Evolutionary conservation across 2,329 filamentous ascomycete species (phyloP).

Genomic region (Aureobasidium sp.): DNA sequence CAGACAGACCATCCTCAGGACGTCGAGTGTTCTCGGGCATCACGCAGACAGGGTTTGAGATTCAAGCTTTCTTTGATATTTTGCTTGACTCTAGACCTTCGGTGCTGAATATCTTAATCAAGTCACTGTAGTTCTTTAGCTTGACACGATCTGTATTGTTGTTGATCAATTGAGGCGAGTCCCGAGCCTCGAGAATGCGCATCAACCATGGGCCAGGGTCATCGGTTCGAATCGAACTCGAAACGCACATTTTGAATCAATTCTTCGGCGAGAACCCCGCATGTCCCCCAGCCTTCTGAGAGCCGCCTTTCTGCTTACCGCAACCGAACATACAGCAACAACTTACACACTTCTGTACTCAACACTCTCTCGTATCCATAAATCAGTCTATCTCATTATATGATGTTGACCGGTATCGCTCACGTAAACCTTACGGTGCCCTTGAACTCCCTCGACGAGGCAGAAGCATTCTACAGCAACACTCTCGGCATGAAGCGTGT

Average conservation of each 20-base stretch:
- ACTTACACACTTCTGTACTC: neutral
- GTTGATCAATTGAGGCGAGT: neutral
- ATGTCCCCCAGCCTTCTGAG: neutral
- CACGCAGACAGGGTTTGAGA: neutral
- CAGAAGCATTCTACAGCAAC: slow-evolving; percentile 45
- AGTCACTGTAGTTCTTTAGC: too few species aligned
- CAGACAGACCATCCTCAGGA: neutral
- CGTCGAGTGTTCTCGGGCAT: neutral
- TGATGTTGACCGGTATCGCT: slow-evolving; percentile 45
- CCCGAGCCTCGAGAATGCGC: neutral
- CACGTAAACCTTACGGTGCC: slow-evolving; percentile 55
- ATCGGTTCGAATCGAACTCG: neutral
- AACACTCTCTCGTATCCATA: neutral
- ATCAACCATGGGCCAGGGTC: neutral
- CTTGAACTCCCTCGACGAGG: slow-evolving; percentile 41
- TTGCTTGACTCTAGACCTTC: too few species aligned
- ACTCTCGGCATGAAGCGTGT: slow-evolving; percentile 48
- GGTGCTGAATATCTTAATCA: too few species aligned
- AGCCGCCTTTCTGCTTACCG: neutral
- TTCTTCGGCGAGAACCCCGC: neutral
- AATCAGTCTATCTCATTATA: neutral
- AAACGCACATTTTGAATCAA: neutral
- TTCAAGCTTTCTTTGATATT: too few species aligned
- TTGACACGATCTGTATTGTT: too few species aligned
- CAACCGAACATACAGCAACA: neutral